Percentiles rank a stretch among this genome's conserved stretches.
phyloP scores from a whole-genome alignment of 345 rosid genomes.

The Salix dunnii region DNA sequence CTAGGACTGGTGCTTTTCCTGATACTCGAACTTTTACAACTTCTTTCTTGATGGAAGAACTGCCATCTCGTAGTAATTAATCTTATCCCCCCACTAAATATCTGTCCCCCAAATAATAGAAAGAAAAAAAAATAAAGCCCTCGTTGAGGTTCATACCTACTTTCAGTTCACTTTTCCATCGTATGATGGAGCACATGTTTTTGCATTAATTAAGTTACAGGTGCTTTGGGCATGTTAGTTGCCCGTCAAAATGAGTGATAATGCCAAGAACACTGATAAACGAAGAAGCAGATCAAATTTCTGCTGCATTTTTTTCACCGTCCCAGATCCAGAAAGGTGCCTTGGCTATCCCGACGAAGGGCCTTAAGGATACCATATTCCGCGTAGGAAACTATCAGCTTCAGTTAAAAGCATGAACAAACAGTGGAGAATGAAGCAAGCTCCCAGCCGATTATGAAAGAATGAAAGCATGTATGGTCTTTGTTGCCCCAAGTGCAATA shows the following conservation, averaged over 20 bases:
- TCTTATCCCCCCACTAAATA: not conserved
- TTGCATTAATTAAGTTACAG: slow-evolving; percentile 32
- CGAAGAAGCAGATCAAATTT: slow-evolving; percentile 80
- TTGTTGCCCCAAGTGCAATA: not conserved
- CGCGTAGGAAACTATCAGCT: slow-evolving; percentile 35
- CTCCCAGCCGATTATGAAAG: not conserved
- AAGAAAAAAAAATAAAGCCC: not conserved
- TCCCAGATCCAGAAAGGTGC: slow-evolving; percentile 60
- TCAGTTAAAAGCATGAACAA: not conserved
- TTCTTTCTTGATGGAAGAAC: not conserved
- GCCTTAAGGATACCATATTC: slow-evolving; percentile 66
- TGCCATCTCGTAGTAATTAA: not conserved
- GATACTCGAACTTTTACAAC: not conserved
- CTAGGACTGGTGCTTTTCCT: not conserved
- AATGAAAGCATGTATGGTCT: not conserved
- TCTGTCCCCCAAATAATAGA: not conserved
- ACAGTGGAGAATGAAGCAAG: not conserved
- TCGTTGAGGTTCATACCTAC: not conserved
- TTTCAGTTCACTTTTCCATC: not conserved
- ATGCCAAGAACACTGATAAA: slow-evolving; percentile 89
- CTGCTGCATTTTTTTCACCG: slow-evolving; percentile 67
- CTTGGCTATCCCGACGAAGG: slow-evolving; percentile 84
- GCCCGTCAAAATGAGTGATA: slow-evolving; percentile 58
- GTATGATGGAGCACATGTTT: not conserved
- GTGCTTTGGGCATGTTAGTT: slow-evolving; percentile 89